Percentiles rank a stretch among this genome's conserved stretches.
These are phyloP conservation scores for Colletotrichum cereale DNA, from an alignment of 2,329 filamentous ascomycete species.

Conservation along the genomic window DNA sequence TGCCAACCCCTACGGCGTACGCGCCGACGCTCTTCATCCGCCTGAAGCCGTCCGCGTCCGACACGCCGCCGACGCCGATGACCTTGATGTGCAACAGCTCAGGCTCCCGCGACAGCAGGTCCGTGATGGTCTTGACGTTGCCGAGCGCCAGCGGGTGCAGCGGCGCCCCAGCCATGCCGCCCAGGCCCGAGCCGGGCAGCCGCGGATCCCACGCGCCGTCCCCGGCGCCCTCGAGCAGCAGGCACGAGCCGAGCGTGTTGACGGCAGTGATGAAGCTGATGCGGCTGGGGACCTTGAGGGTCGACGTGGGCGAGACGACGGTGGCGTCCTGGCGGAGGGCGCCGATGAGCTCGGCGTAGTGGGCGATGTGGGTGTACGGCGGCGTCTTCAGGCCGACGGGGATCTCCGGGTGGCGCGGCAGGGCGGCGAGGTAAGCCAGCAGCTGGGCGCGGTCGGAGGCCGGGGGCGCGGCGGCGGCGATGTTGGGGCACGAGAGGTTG, in stretches of 20 bases:
- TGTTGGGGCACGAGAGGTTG: slow-evolving; percentile 85
- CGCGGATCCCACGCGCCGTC: slow-evolving; percentile 42
- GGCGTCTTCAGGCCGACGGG: slow-evolving; percentile 78
- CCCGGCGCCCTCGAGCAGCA: slow-evolving; percentile 61
- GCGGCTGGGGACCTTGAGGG: slow-evolving; percentile 37
- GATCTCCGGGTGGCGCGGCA: slow-evolving; percentile 54
- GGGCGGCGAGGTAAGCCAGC: slow-evolving; percentile 63
- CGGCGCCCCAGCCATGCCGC: slow-evolving; percentile 78
- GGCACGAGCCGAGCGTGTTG: slow-evolving; percentile 77
- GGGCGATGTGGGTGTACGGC: slow-evolving; percentile 78
- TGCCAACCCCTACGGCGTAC: slow-evolving; percentile 75
- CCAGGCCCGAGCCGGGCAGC: slow-evolving; percentile 70
- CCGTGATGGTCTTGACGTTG: slow-evolving; percentile 77
- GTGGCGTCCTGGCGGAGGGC: slow-evolving; percentile 56
- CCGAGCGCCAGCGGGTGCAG: slow-evolving; percentile 81
- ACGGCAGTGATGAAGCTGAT: slow-evolving; percentile 79
- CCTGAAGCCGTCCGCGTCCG: slow-evolving; percentile 70
- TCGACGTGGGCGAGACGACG: slow-evolving; percentile 25
- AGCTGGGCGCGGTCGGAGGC: slow-evolving; percentile 72
- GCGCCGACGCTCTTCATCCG: slow-evolving; percentile 78
- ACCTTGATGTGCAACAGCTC: slow-evolving; percentile 68
- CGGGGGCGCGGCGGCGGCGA: slow-evolving; percentile 75
- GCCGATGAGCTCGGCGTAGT: slow-evolving; percentile 69
- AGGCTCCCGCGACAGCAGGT: slow-evolving; percentile 65
- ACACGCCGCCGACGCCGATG: slow-evolving; percentile 80